Evolutionary conservation across 2,329 filamentous ascomycete genomes (phyloP).

Genomic region (Diaporthe nobilis): DNA sequence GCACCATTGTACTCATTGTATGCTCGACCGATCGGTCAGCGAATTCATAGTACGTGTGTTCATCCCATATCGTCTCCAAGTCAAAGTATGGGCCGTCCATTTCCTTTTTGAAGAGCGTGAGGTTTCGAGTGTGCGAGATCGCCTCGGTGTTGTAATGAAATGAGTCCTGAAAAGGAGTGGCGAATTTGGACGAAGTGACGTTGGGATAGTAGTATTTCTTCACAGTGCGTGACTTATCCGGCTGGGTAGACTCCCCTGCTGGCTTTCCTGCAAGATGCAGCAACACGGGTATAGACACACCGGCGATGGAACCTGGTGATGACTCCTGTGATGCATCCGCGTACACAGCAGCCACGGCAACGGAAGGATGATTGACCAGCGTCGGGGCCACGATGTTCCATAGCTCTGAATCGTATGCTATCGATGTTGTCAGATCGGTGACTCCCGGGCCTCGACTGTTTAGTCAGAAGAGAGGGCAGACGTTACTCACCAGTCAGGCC

Average conservation of each 20-base stretch:
- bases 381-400: slow-evolving; percentile 34
- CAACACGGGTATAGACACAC: slow-evolving; percentile 38
- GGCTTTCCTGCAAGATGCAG: slow-evolving; percentile 39
- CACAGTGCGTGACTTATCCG: neutral
- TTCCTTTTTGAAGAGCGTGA: slow-evolving; percentile 75
- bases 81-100: slow-evolving; percentile 78
- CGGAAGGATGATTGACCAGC: slow-evolving; percentile 24
- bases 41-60: slow-evolving; percentile 82
- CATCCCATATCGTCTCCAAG: slow-evolving; percentile 83
- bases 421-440: neutral
- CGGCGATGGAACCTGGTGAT: neutral
- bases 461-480: too few relatives aligned
- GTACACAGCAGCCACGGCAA: slow-evolving; percentile 39
- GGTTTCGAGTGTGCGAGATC: slow-evolving; percentile 75
- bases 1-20: slow-evolving; percentile 73
- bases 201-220: slow-evolving; percentile 40
- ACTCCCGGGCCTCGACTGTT: neutral
- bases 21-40: slow-evolving; percentile 75
- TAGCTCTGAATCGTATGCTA: slow-evolving; percentile 38
- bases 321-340: slow-evolving; percentile 31
- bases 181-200: slow-evolving; percentile 36
- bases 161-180: slow-evolving; percentile 43
- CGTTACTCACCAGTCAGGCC: slow-evolving; percentile 36
- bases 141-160: slow-evolving; percentile 44
- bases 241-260: neutral